These are phyloP conservation scores for Nigrospora oryzae DNA, from an alignment of 2,329 filamentous ascomycete genomes.

Conservation along the genomic window DNA sequence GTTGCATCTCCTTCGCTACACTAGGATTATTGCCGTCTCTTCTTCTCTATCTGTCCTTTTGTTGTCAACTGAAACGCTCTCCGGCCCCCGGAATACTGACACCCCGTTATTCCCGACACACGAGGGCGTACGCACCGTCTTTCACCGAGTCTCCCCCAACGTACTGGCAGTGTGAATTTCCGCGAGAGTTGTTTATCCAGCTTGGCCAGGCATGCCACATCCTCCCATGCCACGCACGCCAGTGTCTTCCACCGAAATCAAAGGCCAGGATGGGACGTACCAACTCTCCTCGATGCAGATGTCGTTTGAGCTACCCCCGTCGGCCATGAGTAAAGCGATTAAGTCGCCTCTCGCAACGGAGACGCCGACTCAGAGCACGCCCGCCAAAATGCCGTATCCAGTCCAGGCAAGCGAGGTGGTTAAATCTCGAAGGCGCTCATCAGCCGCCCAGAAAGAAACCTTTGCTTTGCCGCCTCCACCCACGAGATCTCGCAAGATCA, in stretches of 20 bases:
- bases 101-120: too few relatives aligned
- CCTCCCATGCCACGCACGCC: slow-evolving; percentile 65
- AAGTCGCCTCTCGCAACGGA: too few relatives aligned
- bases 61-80: too few relatives aligned
- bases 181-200: too few relatives aligned
- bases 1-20: too few relatives aligned
- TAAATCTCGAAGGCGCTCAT: slow-evolving; percentile 44
- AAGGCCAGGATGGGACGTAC: slow-evolving; percentile 58
- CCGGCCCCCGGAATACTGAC: too few relatives aligned
- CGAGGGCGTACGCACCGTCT: too few relatives aligned
- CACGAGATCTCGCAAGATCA: slow-evolving; percentile 88
- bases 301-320: slow-evolving; percentile 68
- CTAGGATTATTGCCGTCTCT: too few relatives aligned
- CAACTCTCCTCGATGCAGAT: slow-evolving; percentile 54
- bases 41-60: too few relatives aligned
- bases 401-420: slow-evolving; percentile 38
- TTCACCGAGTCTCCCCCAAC: too few relatives aligned
- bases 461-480: slow-evolving; percentile 88
- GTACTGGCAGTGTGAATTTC: too few relatives aligned
- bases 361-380: too few relatives aligned
- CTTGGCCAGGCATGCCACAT: slow-evolving; percentile 48
- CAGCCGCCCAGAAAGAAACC: slow-evolving; percentile 45
- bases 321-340: slow-evolving; percentile 42
- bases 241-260: slow-evolving; percentile 71
- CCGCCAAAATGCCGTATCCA: slow-evolving; percentile 26